Base-by-base conservation (phyloP, 108 stramenopile species). In the Heterococcus sp. region DNA sequence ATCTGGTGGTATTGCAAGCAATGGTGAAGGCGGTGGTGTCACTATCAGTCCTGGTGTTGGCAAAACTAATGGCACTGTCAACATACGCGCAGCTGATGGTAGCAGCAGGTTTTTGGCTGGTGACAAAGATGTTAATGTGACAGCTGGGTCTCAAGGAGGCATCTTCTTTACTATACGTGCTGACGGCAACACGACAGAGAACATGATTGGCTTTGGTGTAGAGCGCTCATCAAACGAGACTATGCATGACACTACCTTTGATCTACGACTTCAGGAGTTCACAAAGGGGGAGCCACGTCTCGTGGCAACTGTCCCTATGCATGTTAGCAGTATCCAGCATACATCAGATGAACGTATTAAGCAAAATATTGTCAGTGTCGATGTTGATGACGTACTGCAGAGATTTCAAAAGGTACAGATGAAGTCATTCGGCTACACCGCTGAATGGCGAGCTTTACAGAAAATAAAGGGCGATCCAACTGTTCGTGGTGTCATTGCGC, bases 401-500 rank as follows among this genome's bases (percentile, higher is more conserved):
- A 69, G 91, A n/a, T 75, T 93, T 31, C 85, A 85, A 71, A 39
- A 78, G 39, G 76, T 93, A 3, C 75, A 87, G 38, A 72, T 93
- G 69, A 69, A 76, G 34, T 88, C 90, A 39, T 93, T 92, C 69
- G 71, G 79, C 26, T 93, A 92, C 78, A 91, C 91, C 1, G 82
- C 90, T 2, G 91, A 91, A 3, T 93, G 93, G 93, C 83, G 87
- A 21, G 64, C 72, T 32, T 78, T 87, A 0, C 40, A 89, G 2
- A 78, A 76, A 27, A 39, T 89, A 21, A 67, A 5, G 2, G 78
- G 75, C 36, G 75, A 90, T 29, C 65, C 66, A 2, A 74, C 89
- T 29, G 89, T 90, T 4, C 85, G 92, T 8, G 92, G 92, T 64
- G 89, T 93, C 11, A 91, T 93, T 68, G 92, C 92, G 0, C 92